Evolutionary conservation across 176 grass and related monocot species (phyloP).

Genomic region (Rhynchospora pubera): DNA sequence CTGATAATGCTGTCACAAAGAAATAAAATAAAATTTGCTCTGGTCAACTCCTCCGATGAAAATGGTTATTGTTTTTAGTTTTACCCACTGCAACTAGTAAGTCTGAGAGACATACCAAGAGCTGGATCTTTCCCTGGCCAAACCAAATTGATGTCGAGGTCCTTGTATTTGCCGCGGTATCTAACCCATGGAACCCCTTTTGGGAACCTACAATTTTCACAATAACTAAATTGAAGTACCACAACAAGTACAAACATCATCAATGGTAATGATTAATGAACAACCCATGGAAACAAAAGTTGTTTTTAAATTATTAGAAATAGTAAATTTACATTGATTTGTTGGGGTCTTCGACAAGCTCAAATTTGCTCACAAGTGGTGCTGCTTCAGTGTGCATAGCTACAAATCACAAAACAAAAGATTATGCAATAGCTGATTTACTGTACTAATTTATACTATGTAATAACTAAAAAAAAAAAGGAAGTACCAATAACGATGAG

Average conservation of each 20-base stretch:
- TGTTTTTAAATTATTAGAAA: neutral
- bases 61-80: neutral
- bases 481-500: constrained; percentile 66
- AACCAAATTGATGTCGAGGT: constrained; percentile 54
- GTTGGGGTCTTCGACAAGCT: constrained; percentile 37
- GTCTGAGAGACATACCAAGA: constrained; percentile 39
- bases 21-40: neutral
- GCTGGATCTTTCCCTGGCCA: constrained; percentile 67
- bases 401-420: constrained; percentile 4
- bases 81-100: neutral
- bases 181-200: constrained; percentile 78
- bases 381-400: constrained; percentile 88
- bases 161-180: constrained; percentile 65
- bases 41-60: neutral
- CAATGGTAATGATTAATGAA: neutral
- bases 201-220: constrained; percentile 52
- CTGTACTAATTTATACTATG: neutral
- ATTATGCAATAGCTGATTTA: neutral
- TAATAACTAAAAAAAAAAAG: neutral
- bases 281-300: neutral
- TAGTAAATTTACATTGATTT: constrained; percentile 41
- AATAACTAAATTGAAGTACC: neutral
- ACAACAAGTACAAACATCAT: neutral
- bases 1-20: neutral
- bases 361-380: constrained; percentile 57